Evolutionary conservation across 208 protist species (phyloP).

Genomic region (Leishmania martiniquensis): DNA sequence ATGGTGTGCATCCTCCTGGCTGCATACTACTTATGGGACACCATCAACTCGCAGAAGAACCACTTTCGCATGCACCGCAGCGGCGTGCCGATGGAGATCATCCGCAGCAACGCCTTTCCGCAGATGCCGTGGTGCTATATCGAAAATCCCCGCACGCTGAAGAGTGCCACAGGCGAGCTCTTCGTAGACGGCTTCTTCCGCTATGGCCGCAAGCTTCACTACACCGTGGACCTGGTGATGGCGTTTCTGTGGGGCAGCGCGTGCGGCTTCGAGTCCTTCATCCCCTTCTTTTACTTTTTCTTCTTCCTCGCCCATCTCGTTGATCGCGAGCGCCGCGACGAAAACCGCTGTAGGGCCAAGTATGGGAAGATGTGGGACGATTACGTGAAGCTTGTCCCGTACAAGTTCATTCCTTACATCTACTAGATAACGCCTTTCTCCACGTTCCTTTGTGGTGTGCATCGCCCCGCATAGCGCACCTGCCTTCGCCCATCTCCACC

Average conservation of each 20-base stretch:
- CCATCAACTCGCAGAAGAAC: conserved; percentile 94
- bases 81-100: conserved; percentile 72
- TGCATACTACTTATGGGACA: conserved; percentile 95
- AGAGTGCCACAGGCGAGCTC: conserved; percentile 85
- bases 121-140: conserved; percentile 93
- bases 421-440: conserved; percentile 61
- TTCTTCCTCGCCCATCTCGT: conserved; percentile 94
- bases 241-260: conserved; percentile 91
- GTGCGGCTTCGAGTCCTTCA: conserved; percentile 89
- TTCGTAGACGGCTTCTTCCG: conserved; percentile 94
- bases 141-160: conserved; percentile 90
- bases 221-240: conserved; percentile 94
- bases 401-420: conserved; percentile 96
- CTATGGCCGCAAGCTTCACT: conserved; percentile 95
- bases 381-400: conserved; percentile 93
- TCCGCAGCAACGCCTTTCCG: conserved; percentile 88
- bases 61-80: conserved; percentile 91
- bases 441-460: not conserved
- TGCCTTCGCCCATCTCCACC: not conserved
- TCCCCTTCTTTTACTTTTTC: conserved; percentile 96
- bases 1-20: conserved; percentile 74
- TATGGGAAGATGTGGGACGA: conserved; percentile 96
- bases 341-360: conserved; percentile 86
- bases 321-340: conserved; percentile 90
- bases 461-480: not conserved